Evolutionary conservation across 2,329 filamentous ascomycete species (phyloP).

Genomic region (Rhinocladiella similis): DNA sequence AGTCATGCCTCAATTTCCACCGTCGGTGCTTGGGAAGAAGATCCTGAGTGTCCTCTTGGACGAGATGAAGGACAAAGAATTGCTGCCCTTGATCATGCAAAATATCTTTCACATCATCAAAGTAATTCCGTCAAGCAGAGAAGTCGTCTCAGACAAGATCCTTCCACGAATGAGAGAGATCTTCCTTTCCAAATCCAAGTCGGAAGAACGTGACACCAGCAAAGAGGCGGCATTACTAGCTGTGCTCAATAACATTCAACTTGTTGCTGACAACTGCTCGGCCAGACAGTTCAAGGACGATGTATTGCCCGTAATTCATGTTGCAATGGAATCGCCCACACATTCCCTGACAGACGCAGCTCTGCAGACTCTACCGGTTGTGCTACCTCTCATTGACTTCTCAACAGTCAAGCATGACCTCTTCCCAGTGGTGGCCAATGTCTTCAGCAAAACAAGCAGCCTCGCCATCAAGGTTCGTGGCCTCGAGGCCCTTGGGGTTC

Average conservation of each 20-base stretch:
- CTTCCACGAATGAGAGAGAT: conserved; percentile 82
- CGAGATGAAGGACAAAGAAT: conserved; percentile 87
- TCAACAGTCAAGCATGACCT: conserved; percentile 96
- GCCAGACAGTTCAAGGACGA: conserved; percentile 97
- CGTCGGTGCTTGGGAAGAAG: conserved; percentile 92
- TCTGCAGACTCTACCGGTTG: conserved; percentile 71
- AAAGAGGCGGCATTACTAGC: conserved; percentile 92
- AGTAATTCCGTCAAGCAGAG: conserved; percentile 72
- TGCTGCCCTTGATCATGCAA: conserved; percentile 80
- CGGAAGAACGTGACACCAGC: conserved; percentile 72
- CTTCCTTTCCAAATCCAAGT: conserved; percentile 62
- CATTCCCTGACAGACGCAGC: conserved; percentile 87
- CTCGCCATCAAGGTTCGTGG: conserved; percentile 93
- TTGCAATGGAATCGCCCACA: conserved; percentile 84
- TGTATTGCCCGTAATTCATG: conserved; percentile 79
- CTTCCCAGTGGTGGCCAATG: conserved; percentile 85
- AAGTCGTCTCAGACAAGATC: conserved; percentile 80
- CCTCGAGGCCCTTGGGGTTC: conserved; percentile 82
- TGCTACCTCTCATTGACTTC: conserved; percentile 90
- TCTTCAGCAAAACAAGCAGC: conserved; percentile 91
- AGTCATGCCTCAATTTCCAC: conserved; percentile 88
- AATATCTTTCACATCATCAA: conserved; percentile 90
- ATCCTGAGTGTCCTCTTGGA: conserved; percentile 84
- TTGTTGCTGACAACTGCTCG: conserved; percentile 76
- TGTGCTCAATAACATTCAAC: conserved; percentile 76